Conservation (phyloP, 768 basidiomycete genomes). For the Leccinum variicolor region DNA sequence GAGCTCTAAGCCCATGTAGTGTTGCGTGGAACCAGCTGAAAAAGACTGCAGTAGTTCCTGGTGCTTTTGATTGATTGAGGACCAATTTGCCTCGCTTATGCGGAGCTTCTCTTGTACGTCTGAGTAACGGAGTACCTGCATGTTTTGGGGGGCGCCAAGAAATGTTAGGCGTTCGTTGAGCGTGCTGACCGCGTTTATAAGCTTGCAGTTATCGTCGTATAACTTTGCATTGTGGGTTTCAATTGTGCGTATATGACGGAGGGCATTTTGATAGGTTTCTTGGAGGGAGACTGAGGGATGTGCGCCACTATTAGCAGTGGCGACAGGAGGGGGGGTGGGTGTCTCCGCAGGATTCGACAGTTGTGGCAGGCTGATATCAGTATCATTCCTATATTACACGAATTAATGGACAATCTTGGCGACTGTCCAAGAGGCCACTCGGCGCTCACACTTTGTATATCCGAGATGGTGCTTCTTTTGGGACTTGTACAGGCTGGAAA, state of each 20-base stretch:
- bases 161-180: slow-evolving; percentile 31
- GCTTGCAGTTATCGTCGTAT: slow-evolving; percentile 38
- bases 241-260: slow-evolving; percentile 33
- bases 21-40: slow-evolving; percentile 13
- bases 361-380: not conserved
- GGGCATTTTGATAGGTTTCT: slow-evolving; percentile 17
- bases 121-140: slow-evolving; percentile 15
- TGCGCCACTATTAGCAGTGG: slow-evolving; percentile 26
- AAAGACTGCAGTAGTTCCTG: slow-evolving; percentile 21
- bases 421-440: not conserved
- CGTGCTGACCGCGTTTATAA: slow-evolving; percentile 24
- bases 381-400: slow-evolving; percentile 3
- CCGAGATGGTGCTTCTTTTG: not conserved
- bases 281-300: slow-evolving; percentile 42
- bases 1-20: slow-evolving; percentile 19
- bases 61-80: slow-evolving; percentile 20
- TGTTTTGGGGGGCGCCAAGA: slow-evolving; percentile 12
- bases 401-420: not conserved
- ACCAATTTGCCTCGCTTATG: slow-evolving; percentile 17
- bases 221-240: slow-evolving; percentile 31
- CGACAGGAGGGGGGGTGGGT: slow-evolving; percentile 2
- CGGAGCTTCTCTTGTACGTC: slow-evolving; percentile 28
- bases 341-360: slow-evolving; percentile 1
- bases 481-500: slow-evolving; percentile 14
- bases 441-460: slow-evolving; percentile 12